A percentile compares a stretch with the other conserved stretches of the same genome.
phyloP scores from a whole-genome alignment of 2,329 filamentous ascomycete species.

The Alternaria novae-zelandiae region DNA sequence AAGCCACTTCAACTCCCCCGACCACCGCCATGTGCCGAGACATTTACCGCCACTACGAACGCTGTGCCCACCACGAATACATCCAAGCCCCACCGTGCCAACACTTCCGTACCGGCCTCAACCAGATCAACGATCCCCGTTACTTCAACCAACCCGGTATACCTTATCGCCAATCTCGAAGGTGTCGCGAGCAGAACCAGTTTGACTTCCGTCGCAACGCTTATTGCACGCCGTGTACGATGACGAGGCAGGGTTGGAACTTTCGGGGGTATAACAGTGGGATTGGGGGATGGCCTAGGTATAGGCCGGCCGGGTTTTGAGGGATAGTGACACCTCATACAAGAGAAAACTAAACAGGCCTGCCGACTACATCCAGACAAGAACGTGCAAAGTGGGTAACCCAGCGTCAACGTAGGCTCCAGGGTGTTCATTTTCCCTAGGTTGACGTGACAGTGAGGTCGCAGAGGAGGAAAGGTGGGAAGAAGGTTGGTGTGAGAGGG shows the following conservation, averaged over 20 bases:
- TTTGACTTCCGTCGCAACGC: not conserved
- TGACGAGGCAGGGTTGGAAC: constrained; percentile 6
- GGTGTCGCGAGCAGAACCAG: not conserved
- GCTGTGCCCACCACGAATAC: constrained; percentile 11
- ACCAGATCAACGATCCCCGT: constrained; percentile 9
- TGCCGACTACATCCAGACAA: not conserved
- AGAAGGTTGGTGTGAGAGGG: not conserved
- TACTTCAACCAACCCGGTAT: constrained; percentile 5
- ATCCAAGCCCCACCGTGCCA: not conserved
- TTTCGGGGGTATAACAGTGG: constrained; percentile 5
- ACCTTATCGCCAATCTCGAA: constrained; percentile 2
- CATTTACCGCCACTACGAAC: constrained; percentile 4
- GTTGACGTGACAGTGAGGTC: not conserved
- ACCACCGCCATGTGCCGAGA: constrained; percentile 3
- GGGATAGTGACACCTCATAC: not conserved
- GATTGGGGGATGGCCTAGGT: not conserved
- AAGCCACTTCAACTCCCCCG: not conserved
- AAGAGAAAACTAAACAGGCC: not conserved
- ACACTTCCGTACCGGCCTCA: not conserved
- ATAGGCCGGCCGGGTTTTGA: not conserved
- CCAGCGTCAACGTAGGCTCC: not conserved
- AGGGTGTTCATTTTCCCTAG: not conserved
- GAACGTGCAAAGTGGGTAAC: not conserved
- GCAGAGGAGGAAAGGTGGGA: not conserved
- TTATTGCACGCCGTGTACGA: constrained; percentile 4